phyloP scores from a whole-genome alignment of 768 basidiomycete genomes.

The Panus rudis region DNA sequence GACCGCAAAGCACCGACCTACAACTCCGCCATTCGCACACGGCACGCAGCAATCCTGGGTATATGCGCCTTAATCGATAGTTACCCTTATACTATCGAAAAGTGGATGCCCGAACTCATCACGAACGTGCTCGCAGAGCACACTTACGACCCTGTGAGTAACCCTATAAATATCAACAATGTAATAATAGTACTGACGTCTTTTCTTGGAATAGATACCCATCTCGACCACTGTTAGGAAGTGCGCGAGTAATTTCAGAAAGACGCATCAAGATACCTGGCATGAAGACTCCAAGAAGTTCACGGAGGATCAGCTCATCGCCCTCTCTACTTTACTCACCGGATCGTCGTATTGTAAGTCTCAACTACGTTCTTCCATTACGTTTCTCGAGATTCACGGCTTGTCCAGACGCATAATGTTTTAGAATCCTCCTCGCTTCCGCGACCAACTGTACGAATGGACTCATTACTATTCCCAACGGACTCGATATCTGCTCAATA shows the following conservation, averaged over 20 bases:
- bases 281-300: conserved; percentile 84
- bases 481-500: too few relatives aligned
- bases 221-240: conserved; percentile 79
- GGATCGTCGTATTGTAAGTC: conserved; percentile 78
- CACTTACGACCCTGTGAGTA: conserved; percentile 72
- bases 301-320: conserved; percentile 75
- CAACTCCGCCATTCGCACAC: conserved; percentile 62
- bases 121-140: conserved; percentile 75
- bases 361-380: too few relatives aligned
- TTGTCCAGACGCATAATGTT: conserved; percentile 15
- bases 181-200: background rate
- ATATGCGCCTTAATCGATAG: conserved; percentile 90
- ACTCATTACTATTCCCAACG: too few relatives aligned
- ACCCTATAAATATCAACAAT: background rate
- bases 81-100: conserved; percentile 92
- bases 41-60: conserved; percentile 91
- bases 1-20: conserved; percentile 58
- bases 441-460: too few relatives aligned
- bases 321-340: conserved; percentile 76
- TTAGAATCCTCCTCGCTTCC: too few relatives aligned
- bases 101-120: conserved; percentile 85
- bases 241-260: conserved; percentile 74
- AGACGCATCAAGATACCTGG: conserved; percentile 86
- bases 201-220: conserved; percentile 46
- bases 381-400: background rate